Evolutionary conservation across 176 grass and related monocot genomes (phyloP).

Genomic region (Olyra latifolia): DNA sequence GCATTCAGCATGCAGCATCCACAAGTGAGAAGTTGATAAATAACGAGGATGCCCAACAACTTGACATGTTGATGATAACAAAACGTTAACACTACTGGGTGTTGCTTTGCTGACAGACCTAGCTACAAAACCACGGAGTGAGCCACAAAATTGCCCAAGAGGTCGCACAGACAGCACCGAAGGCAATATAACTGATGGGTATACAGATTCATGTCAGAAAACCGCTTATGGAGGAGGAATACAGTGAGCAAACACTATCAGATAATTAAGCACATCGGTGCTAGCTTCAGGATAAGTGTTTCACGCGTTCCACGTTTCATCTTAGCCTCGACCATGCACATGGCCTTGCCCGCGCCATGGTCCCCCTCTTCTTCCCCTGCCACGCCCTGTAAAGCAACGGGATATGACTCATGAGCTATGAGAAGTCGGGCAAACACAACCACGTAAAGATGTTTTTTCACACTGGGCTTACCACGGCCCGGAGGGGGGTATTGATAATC

Average conservation of each 20-base stretch:
- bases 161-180: not conserved
- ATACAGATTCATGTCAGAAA: not conserved
- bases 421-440: not conserved
- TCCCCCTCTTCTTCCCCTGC: conserved; percentile 28
- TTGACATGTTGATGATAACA: not conserved
- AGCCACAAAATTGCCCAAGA: not conserved
- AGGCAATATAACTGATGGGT: conserved; percentile 10
- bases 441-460: not conserved
- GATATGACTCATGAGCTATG: not conserved
- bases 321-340: conserved; percentile 27
- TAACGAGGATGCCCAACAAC: not conserved
- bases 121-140: not conserved
- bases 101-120: conserved; percentile 11
- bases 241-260: conserved; percentile 1
- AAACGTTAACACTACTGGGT: conserved; percentile 15
- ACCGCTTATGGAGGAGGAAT: not conserved
- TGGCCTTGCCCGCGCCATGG: conserved; percentile 39
- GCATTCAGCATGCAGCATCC: too few species aligned
- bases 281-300: conserved; percentile 7
- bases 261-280: conserved; percentile 30
- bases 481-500: conserved; percentile 39
- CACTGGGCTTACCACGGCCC: conserved; percentile 38
- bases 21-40: not conserved
- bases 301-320: not conserved
- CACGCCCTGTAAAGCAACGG: conserved; percentile 30